These are phyloP conservation scores for Proliferodiscus dingleyae DNA, from an alignment of 2,329 filamentous ascomycete species.

Conservation along the genomic window DNA sequence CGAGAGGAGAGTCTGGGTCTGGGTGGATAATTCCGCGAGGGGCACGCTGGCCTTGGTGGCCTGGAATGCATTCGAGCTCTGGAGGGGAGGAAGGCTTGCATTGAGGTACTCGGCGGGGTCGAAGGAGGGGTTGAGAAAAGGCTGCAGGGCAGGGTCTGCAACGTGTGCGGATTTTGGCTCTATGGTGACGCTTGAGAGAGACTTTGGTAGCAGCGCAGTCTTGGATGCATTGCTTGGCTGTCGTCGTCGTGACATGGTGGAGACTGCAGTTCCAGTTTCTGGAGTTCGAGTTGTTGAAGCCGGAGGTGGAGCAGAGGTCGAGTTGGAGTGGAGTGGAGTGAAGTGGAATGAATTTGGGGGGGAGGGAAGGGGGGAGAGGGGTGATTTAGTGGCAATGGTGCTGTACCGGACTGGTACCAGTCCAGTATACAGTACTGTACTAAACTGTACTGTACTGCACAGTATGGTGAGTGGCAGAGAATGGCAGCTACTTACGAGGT, in stretches of 20 bases:
- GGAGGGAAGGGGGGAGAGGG: too few species aligned
- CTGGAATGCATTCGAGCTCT: constrained; percentile 29
- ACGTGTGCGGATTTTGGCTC: constrained; percentile 52
- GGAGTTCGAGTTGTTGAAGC: background rate
- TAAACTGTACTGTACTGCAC: background rate
- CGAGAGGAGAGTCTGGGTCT: constrained; percentile 78
- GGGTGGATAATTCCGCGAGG: constrained; percentile 71
- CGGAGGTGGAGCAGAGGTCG: background rate
- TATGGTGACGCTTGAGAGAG: constrained; percentile 9
- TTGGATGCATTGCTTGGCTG: constrained; percentile 24
- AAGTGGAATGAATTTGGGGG: background rate
- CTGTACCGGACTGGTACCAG: background rate
- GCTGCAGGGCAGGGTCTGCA: constrained; percentile 65
- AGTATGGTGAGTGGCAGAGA: background rate
- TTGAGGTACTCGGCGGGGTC: constrained; percentile 86
- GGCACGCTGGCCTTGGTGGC: constrained; percentile 40
- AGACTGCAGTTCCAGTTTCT: too few species aligned
- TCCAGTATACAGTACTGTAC: background rate
- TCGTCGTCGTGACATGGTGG: constrained; percentile 18
- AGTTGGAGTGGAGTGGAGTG: background rate
- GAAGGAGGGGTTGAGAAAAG: constrained; percentile 73
- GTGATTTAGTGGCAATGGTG: background rate
- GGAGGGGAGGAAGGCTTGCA: constrained; percentile 65
- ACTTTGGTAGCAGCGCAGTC: constrained; percentile 10
- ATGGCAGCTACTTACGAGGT: too few species aligned